phyloP scores from a whole-genome alignment of 2,329 filamentous ascomycete species.

The Bertia moriformis region DNA sequence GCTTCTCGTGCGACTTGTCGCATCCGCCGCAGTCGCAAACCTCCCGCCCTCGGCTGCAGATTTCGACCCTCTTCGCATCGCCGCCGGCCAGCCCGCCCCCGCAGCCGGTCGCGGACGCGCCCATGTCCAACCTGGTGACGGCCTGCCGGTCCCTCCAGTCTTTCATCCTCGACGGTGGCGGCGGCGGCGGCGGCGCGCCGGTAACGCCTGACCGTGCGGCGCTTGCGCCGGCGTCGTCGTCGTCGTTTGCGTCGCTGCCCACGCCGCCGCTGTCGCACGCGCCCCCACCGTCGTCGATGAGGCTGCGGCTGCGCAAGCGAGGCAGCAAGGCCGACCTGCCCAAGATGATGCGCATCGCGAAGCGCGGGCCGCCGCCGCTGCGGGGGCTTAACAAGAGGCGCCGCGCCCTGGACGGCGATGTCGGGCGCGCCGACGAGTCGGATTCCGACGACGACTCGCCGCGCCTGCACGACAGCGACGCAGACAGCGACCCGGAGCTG shows the following conservation, averaged over 20 bases:
- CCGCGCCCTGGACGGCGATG: constrained; percentile 27
- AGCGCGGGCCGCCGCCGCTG: constrained; percentile 29
- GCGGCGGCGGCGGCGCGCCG: too few relatives aligned
- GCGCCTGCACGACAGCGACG: too few relatives aligned
- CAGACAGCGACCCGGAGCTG: constrained; percentile 7
- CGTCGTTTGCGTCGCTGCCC: constrained; percentile 23
- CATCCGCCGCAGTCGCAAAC: constrained; percentile 28
- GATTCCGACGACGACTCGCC: constrained; percentile 11
- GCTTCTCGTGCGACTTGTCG: constrained; percentile 41
- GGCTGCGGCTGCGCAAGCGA: too few relatives aligned
- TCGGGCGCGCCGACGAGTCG: constrained; percentile 21
- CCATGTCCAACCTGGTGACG: constrained; percentile 38
- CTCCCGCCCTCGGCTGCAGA: constrained; percentile 19
- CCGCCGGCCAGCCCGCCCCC: constrained; percentile 41
- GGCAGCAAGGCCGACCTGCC: constrained; percentile 13
- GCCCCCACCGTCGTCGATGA: constrained; percentile 35
- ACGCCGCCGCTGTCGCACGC: constrained; percentile 40
- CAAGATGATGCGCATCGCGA: constrained; percentile 33
- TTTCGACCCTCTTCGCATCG: constrained; percentile 35
- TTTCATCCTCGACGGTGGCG: constrained; percentile 33
- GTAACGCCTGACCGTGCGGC: too few relatives aligned
- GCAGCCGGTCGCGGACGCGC: constrained; percentile 24
- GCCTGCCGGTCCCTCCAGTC: constrained; percentile 48
- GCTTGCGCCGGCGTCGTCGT: constrained; percentile 9
- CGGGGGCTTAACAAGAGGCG: constrained; percentile 46